These are phyloP conservation scores for Trichocladium antarcticum DNA, from an alignment of 495 filamentous ascomycete species.

Conservation along the genomic window DNA sequence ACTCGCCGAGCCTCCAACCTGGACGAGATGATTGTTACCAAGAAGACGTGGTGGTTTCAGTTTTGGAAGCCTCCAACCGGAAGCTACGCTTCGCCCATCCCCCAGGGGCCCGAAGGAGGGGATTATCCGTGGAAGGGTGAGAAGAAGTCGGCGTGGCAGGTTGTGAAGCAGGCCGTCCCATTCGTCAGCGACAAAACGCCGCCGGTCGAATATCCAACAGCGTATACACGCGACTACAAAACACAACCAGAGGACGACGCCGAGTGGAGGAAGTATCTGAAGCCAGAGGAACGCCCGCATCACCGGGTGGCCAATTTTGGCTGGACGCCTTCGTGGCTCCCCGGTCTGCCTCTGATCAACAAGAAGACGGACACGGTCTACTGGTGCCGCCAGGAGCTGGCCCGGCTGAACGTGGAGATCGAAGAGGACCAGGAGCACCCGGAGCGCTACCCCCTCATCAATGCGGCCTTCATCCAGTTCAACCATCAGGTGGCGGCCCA, in stretches of 20 bases:
- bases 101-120: constrained; percentile 35
- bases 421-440: constrained; percentile 79
- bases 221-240: constrained; percentile 53
- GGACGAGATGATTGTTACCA: constrained; percentile 32
- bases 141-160: constrained; percentile 35
- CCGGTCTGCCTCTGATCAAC: constrained; percentile 65
- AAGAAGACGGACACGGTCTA: constrained; percentile 94
- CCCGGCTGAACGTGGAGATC: constrained; percentile 84
- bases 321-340: constrained; percentile 62
- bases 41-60: constrained; percentile 40
- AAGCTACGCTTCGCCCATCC: constrained; percentile 42
- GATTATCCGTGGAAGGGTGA: constrained; percentile 32
- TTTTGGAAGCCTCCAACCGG: constrained; percentile 46
- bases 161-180: constrained; percentile 33
- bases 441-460: constrained; percentile 88
- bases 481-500: constrained; percentile 95
- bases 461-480: constrained; percentile 96
- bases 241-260: constrained; percentile 56
- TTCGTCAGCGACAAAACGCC: constrained; percentile 29
- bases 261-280: constrained; percentile 78
- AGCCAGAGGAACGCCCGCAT: constrained; percentile 70
- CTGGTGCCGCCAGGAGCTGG: constrained; percentile 77
- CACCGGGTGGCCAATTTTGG: constrained; percentile 71
- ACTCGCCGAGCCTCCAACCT: constrained; percentile 34
- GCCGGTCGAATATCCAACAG: constrained; percentile 53